Evolutionary conservation across 768 basidiomycete genomes (phyloP), one percentile per base, ranked within the genome.

Genomic region (Plicaturopsis crispa): DNA sequence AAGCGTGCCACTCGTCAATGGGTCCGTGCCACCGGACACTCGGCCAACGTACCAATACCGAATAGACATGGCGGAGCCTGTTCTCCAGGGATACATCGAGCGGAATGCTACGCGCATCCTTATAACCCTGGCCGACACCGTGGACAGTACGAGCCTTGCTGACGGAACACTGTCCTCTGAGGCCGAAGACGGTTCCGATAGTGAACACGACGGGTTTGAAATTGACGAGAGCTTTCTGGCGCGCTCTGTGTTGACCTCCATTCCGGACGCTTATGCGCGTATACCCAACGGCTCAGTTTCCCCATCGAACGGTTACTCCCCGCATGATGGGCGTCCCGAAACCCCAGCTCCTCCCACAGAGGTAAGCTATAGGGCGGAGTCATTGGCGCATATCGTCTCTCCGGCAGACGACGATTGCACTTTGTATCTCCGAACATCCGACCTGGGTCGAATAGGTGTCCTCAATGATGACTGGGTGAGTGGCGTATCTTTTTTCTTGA

Each of bases 391-490:
- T 2, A 62, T 63, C 2, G 46, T 65, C 10, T 60, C 66, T 20
- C 12, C 30, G 1, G 35, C 52, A 7, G 48, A 67, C 24, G 77
- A 81, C 38, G 70, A 81, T 35, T 62, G 59, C 30, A 72, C 80
- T 3, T 47, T 87, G 0, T 85, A 80, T 53, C 47, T 84, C 23
- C 68, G 70, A 22, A 77, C 82, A 2, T 50, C 65, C n/a, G 78
- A 84, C 41, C 63, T 91, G 12, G 70, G 73, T 26, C 71, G 65
- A 37, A 60, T 85, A 30, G 86, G 88, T 11, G 54, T 80, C 5
- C 64, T 86, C 35, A 72, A 74, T 44, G 80, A 80, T 22, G 87
- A 89, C 51, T 91, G 88, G 89, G 88, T 84, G 56, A 32, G 69
- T 24, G 18, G 26, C 28, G 24, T 2, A 6, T 24, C 43, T 14